Conservation (phyloP, 176 grass and related monocot species). For the Oryza coarctata region DNA sequence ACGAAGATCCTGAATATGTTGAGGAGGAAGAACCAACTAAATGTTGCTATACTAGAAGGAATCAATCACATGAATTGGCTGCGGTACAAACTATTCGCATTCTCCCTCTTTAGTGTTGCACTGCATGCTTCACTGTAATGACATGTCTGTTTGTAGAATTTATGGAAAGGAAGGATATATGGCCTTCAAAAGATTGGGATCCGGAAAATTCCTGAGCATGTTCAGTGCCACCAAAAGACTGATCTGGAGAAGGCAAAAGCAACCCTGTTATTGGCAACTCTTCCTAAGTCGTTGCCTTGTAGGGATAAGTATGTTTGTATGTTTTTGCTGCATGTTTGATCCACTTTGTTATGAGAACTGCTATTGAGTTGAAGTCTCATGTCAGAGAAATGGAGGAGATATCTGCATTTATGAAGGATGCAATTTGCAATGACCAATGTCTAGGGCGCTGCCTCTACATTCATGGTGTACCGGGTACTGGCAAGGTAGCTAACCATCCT, state of each 20-base stretch:
- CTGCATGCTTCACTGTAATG: constrained; percentile 34
- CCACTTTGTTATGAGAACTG: constrained; percentile 9
- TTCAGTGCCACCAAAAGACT: constrained; percentile 65
- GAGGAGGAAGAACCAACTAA: constrained; percentile 52
- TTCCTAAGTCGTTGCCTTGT: constrained; percentile 89
- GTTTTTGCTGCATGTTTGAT: constrained; percentile 24
- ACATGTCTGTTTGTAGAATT: constrained; percentile 52
- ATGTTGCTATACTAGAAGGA: constrained; percentile 35
- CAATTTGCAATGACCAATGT: constrained; percentile 85
- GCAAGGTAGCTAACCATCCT: constrained; percentile 59
- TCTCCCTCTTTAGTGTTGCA: constrained; percentile 6
- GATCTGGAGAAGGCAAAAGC: constrained; percentile 91
- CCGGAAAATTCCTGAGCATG: constrained; percentile 72
- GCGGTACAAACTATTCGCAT: constrained; percentile 47
- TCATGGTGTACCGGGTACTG: constrained; percentile 97
- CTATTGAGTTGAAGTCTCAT: constrained; percentile 28
- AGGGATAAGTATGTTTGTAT: constrained; percentile 74
- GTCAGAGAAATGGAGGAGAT: constrained; percentile 95
- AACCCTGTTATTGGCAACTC: constrained; percentile 75
- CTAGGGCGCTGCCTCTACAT: constrained; percentile 95
- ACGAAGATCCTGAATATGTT: constrained; percentile 70
- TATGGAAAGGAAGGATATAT: constrained; percentile 71
- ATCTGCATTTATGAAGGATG: constrained; percentile 81
- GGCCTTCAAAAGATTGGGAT: constrained; percentile 83
- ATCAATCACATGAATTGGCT: constrained; percentile 48